A percentile compares a stretch with the other conserved stretches of the same genome.
Conservation (phyloP, 2,329 filamentous ascomycete species). For the Endothia cerciana region DNA sequence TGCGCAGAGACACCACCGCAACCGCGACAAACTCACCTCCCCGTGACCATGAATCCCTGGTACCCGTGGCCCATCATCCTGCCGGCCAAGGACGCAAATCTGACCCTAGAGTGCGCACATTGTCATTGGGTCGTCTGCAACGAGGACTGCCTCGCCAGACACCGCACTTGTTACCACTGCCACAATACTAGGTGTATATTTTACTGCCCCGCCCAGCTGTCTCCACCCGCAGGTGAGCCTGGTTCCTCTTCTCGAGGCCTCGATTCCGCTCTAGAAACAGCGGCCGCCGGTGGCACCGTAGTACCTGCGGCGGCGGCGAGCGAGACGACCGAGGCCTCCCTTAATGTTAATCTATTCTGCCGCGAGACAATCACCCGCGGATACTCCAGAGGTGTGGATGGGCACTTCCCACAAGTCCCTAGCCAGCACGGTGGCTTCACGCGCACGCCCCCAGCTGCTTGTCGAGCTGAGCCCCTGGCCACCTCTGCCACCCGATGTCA, state of each 20-base stretch:
- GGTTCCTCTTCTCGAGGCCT: background rate
- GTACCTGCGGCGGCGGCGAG: background rate
- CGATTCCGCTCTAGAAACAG: background rate
- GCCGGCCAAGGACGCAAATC: background rate
- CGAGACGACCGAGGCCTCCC: background rate
- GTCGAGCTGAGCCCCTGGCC: background rate
- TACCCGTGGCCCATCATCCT: background rate
- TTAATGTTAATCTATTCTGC: background rate
- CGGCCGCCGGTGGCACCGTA: no score
- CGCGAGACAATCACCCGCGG: constrained; percentile 11
- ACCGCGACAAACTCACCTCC: no score
- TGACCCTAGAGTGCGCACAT: background rate
- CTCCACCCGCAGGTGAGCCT: background rate
- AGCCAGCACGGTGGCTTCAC: background rate
- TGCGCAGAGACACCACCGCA: background rate
- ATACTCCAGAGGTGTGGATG: background rate
- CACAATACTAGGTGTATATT: constrained; percentile 14
- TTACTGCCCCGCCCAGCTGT: background rate
- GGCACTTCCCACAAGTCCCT: background rate
- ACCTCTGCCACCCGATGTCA: background rate
- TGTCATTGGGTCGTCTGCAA: constrained; percentile 7
- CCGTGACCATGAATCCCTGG: background rate
- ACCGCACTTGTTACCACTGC: constrained; percentile 13
- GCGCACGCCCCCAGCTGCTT: background rate
- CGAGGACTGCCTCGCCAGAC: background rate